Base-by-base conservation (phyloP, 2,329 filamentous ascomycete genomes). In the Hymenoscyphus infarciens region DNA sequence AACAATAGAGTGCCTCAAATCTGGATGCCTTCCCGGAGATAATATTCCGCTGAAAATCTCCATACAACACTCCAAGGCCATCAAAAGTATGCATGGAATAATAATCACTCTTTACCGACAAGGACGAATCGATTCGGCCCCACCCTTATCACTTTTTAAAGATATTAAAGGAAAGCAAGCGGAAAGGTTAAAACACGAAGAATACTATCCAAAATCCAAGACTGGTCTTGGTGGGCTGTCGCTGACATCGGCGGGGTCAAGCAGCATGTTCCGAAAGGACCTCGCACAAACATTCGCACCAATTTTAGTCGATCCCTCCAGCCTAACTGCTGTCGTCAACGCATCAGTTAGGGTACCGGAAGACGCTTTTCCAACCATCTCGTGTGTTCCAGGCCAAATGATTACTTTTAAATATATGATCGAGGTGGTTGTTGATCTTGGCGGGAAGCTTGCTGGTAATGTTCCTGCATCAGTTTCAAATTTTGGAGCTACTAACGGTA, bases 371-470 rank as follows among this genome's bases (percentile, higher is more conserved):
- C 94, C 95, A 0, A 97, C 93, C 1, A 98, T 98, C 66, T 87
- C 87, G 31, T 88, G 88, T 61, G 92, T 97, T 0, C 95, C 95
- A 0, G 92, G 94, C 3, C 88, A 91, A 38, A 95, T 98, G 87
- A 95, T 99, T 67, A 92, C 88, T 70, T 98, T 99, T 79, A 91
- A 89, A 69, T 98, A 99, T 73, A 91, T 93, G 68, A 83, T 97
- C 22, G 95, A 99, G 75, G 91, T 97, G 2, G 88, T 98, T 31
- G 86, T 97, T 25, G 95, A 99, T 73, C 82, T 98, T 0, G 93
- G 95, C 56, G 94, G 94, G 42, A 95, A 92, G 73, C 78, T 97
- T 49, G 85, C 88, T 1, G 86, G 85, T n/a, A 69, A 74, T 56
- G 64, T 74, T 60, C 73, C 73, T 49, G 60, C 58, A 54, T 68